A percentile compares a stretch with the other conserved stretches of the same genome.
These are phyloP conservation scores for Starmerella vaccinii DNA, from an alignment of 805 yeast species.

Conservation along the genomic window DNA sequence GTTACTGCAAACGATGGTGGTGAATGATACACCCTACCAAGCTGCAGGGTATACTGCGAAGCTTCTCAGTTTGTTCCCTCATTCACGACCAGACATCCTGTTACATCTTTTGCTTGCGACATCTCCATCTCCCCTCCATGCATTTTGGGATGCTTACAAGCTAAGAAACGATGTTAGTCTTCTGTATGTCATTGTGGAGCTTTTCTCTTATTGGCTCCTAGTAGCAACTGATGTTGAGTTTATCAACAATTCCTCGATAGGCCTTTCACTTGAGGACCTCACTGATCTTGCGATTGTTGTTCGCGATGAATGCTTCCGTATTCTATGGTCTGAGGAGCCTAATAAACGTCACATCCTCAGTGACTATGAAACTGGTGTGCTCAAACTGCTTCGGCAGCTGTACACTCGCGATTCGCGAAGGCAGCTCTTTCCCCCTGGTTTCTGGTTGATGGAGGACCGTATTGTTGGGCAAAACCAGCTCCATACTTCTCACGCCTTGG, in stretches of 20 bases:
- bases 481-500: constrained; percentile 1
- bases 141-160: constrained; percentile 19
- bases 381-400: constrained; percentile 52
- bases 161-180: constrained; percentile 20
- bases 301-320: constrained; percentile 41
- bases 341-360: constrained; percentile 1
- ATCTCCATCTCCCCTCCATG: constrained; percentile 10
- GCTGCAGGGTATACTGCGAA: constrained; percentile 14
- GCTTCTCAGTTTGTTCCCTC: constrained; percentile 14
- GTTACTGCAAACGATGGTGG: not conserved
- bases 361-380: constrained; percentile 32
- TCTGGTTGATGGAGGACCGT: constrained; percentile 43
- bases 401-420: constrained; percentile 58
- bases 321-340: constrained; percentile 35
- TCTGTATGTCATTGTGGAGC: constrained; percentile 46
- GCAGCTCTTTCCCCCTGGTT: constrained; percentile 38
- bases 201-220: constrained; percentile 55
- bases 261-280: constrained; percentile 36
- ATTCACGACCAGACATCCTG: constrained; percentile 5
- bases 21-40: not conserved
- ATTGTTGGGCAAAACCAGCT: not conserved
- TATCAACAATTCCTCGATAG: constrained; percentile 37
- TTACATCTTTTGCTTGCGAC: constrained; percentile 10
- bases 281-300: constrained; percentile 39
- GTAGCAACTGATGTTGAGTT: constrained; percentile 59